Percentiles rank a stretch among this genome's conserved stretches.
These are phyloP conservation scores for Fraxinus anomala DNA, from an alignment of 257 asterid genomes.

Conservation along the genomic window DNA sequence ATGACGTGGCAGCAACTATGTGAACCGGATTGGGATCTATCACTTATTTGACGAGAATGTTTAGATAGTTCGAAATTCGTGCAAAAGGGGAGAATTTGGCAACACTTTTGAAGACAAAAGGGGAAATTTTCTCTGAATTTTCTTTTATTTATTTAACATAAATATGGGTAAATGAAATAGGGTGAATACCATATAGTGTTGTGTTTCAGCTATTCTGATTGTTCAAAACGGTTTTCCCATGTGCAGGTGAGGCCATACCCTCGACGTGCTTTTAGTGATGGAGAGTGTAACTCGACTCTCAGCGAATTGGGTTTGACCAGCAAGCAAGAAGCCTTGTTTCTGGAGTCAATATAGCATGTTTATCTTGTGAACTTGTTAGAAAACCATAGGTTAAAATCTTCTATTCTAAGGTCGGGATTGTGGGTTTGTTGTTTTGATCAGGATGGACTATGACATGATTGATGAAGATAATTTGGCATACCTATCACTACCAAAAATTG, in stretches of 20 bases:
- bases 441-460: background rate
- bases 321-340: constrained; percentile 94
- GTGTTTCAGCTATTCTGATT: background rate
- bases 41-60: no score
- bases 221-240: constrained; percentile 4
- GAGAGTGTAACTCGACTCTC: constrained; percentile 59
- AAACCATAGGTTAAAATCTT: background rate
- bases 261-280: constrained; percentile 76
- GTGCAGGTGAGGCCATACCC: constrained; percentile 92
- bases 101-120: no score
- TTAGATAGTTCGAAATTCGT: no score
- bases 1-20: no score
- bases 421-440: background rate
- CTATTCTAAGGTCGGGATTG: background rate
- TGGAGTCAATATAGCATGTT: constrained; percentile 66
- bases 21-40: no score
- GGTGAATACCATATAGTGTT: background rate
- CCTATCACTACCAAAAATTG: background rate
- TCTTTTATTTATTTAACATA: no score
- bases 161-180: background rate
- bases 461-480: background rate
- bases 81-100: no score
- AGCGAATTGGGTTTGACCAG: constrained; percentile 84
- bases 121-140: no score
- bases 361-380: constrained; percentile 23